Base-by-base conservation (phyloP, 306 rosid genomes). In the Glycyrrhiza uralensis region DNA sequence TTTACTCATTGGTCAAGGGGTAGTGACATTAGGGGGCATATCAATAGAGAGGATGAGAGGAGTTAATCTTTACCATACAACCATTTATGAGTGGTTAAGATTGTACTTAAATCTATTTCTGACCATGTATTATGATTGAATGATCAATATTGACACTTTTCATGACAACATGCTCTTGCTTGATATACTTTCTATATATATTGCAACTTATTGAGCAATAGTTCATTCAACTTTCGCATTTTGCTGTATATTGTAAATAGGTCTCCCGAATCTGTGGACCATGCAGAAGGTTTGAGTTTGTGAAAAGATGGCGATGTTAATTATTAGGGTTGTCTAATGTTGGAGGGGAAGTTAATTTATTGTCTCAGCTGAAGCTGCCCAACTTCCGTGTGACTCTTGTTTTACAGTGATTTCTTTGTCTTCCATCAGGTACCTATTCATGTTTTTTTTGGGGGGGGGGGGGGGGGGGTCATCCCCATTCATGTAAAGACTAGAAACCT, bases 141-240 rank as follows among this genome's bases (percentile, higher is more conserved):
- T 38, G 68, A 38, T 38, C 13, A 38, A 38, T 10, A 38, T 38
- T 38, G 20, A 20, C 32, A 61, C 33, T 61, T 38, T 20, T 20
- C 50, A 38, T 61, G 28, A 60, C 47, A 58, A 12, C 10, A n/a
- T n/a, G n/a, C 45, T 11, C 45, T 2, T 38, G n/a, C n/a, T 5
- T 38, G 12, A 38, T 32, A 45, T 10, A 33, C 33, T 61, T 61
- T 24, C 3, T 65, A 26, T 4, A 5, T 7, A 3, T 15, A 28
- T 14, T 44, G 13, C 29, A 45, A 66, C 58, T 42, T 42, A 36
- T 5, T n/a, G 57, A 17, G 47, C 32, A 32, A 14, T 42, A 19
- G 74, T 66, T 32, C 8, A 56, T 55, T 75, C 58, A 55, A 19
- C 24, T 42, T 55, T 76, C 61, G 42, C 74, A n/a, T 76, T 47